Evolutionary conservation across 208 protist species (phyloP).

Genomic region (Acanthamoeba polyphaga): DNA sequence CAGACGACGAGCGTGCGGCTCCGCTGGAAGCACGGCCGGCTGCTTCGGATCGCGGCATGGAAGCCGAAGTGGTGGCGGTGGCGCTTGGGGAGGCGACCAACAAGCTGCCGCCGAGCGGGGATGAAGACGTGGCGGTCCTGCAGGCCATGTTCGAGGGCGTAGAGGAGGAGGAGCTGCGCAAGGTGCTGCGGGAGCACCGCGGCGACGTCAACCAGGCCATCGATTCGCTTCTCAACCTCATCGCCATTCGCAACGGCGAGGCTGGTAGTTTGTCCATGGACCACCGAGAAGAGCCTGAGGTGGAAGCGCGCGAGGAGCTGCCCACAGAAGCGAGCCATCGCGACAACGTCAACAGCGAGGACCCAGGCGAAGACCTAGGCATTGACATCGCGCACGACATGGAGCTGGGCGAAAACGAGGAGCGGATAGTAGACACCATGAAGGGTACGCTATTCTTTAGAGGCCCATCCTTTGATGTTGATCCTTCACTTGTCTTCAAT

Average conservation of each 20-base stretch:
- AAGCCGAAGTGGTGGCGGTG: background rate
- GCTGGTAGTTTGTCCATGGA: background rate
- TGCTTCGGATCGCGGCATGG: too few species aligned
- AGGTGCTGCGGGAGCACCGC: background rate
- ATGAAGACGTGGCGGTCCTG: background rate
- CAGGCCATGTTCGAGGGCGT: background rate
- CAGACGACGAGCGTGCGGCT: too few species aligned
- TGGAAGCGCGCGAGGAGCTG: too few species aligned
- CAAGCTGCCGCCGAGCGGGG: background rate
- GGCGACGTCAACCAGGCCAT: background rate
- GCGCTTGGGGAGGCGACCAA: background rate
- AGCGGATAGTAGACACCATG: too few species aligned
- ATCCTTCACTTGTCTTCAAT: background rate
- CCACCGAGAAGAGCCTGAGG: background rate
- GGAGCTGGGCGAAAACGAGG: too few species aligned
- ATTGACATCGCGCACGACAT: too few species aligned
- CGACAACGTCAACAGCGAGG: background rate
- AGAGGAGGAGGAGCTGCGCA: background rate
- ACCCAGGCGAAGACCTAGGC: background rate
- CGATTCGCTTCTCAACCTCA: slow-evolving; percentile 14
- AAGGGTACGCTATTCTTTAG: too few species aligned
- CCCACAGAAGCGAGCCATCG: too few species aligned
- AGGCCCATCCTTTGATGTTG: too few species aligned
- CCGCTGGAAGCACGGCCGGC: too few species aligned
- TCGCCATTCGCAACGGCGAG: slow-evolving; percentile 21